Conservation (phyloP, 2,329 filamentous ascomycete genomes). For the Fusarium kyushuense region DNA sequence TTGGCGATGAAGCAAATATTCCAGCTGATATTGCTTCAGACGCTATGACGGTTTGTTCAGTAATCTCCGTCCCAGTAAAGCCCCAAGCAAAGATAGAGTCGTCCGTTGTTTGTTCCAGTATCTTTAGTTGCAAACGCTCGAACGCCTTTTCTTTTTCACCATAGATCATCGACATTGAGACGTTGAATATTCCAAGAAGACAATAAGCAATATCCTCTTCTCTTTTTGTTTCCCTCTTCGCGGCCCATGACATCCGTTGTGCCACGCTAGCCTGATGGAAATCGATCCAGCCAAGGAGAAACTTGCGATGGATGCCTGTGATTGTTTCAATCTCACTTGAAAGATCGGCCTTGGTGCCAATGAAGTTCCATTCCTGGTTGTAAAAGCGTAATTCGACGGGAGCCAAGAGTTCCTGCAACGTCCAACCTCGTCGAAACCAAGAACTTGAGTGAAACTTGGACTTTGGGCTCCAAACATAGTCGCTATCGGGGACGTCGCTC, state of each 20-base stretch:
- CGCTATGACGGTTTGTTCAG: rapidly evolving
- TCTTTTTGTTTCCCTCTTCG: slow-evolving; percentile 2
- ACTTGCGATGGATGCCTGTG: not conserved
- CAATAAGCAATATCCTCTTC: slow-evolving; percentile 16
- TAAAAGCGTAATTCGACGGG: not conserved
- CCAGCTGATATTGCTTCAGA: not conserved
- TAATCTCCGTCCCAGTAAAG: not conserved
- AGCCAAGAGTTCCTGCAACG: slow-evolving; percentile 6
- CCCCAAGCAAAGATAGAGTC: slow-evolving; percentile 17
- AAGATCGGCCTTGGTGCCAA: slow-evolving; percentile 2
- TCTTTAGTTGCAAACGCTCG: slow-evolving; percentile 7
- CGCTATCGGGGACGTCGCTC: not conserved
- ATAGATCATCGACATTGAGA: slow-evolving; percentile 14
- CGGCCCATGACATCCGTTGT: slow-evolving; percentile 19
- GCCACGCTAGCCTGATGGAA: slow-evolving; percentile 6
- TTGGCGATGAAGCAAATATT: slow-evolving; percentile 3
- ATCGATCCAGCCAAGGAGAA: slow-evolving; percentile 5
- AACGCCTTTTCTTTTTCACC: not conserved
- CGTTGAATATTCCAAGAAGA: slow-evolving; percentile 2
- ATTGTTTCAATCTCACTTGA: slow-evolving; percentile 1
- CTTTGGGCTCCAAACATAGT: not conserved
- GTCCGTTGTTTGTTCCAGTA: slow-evolving; percentile 8
- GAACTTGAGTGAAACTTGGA: slow-evolving; percentile 7
- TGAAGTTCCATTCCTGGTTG: not conserved
- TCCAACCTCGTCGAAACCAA: slow-evolving; percentile 19